phyloP scores from a whole-genome alignment of 2,329 filamentous ascomycete genomes.

The Aspergillus japonicus region DNA sequence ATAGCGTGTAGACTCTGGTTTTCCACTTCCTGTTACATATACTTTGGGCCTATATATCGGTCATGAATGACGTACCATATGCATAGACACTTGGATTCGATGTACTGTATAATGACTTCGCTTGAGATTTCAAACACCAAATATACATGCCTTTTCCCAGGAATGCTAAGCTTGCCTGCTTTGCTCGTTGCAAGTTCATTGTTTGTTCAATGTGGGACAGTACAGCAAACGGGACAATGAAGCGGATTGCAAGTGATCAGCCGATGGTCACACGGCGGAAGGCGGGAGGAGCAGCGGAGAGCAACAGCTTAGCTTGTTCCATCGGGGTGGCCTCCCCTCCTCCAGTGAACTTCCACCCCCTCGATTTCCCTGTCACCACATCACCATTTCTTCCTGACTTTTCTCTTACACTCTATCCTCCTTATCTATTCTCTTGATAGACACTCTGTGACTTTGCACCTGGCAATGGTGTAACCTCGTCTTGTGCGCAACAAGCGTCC shows the following conservation, averaged over 20 bases:
- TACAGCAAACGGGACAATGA: not conserved
- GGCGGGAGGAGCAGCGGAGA: slow-evolving; percentile 16
- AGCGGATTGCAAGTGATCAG: slow-evolving; percentile 2
- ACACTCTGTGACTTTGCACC: not conserved
- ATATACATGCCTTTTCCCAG: not conserved
- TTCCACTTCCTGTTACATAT: not conserved
- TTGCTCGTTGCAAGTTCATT: too few relatives aligned
- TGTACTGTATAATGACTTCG: not conserved
- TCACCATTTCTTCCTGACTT: not conserved
- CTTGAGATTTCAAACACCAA: not conserved
- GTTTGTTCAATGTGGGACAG: too few relatives aligned
- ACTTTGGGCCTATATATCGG: not conserved
- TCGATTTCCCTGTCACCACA: not conserved
- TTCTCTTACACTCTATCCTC: not conserved
- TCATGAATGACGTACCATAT: not conserved
- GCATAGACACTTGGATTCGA: not conserved
- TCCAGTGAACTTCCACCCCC: not conserved
- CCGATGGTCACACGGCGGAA: slow-evolving; percentile 17
- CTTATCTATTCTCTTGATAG: not conserved
- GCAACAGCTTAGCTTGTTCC: slow-evolving; percentile 13
- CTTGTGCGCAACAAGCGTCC: slow-evolving; percentile 29
- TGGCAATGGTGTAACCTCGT: slow-evolving; percentile 37
- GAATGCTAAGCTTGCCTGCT: too few relatives aligned
- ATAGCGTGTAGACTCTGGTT: slow-evolving; percentile 5
- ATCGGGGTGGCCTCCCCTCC: not conserved